Base-by-base conservation (phyloP, 352 stramenopile species). In the Phytophthora constricta region DNA sequence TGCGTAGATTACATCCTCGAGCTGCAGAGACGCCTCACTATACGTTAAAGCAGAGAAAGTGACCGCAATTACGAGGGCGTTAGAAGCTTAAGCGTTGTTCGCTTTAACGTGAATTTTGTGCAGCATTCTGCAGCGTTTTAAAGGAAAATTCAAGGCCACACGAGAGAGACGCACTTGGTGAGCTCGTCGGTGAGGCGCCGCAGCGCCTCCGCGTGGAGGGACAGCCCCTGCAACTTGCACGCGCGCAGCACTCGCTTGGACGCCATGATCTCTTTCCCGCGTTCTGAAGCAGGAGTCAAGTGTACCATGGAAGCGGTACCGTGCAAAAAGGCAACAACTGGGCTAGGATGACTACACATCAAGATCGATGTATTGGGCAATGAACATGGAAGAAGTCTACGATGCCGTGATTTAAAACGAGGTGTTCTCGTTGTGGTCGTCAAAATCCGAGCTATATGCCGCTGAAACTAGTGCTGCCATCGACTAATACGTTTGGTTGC, bases 181-280 rank as follows among this genome's bases (percentile, higher is more conserved):
- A 96, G 76, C 58, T 96, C 86, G 8, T 88, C 50, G 0, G 83
- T 84, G 46, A 96, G 82, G 5, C 73, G 74, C 28, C 70, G 70
- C 37, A 96, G 63, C 22, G 86, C 86, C 54, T 94, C 82, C 4
- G 83, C 82, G 62, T 92, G 88, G 23, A 96, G 76, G 14, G 88
- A 87, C 22, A 96, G 76, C 3, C 88, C 88, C 59, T 94, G 86
- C 51, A 96, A 75, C 75, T 96, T 96, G 73, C 86, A 93, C 33
- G 80, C 85, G 34, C 88, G 88, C 53, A 95, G 84, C 65, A 96
- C 74, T 68, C 80, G 88, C 74, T 92, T 94, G 60, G 84, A 86
- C 46, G 82, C 78, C 84, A 89, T 89, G 16, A 57, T 62, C 43
- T 56, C 46, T 58, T 75, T 79, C 54, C 65, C 70, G 61, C 65